Base-by-base conservation (phyloP, 768 basidiomycete species). In the Crepidotus variabilis region DNA sequence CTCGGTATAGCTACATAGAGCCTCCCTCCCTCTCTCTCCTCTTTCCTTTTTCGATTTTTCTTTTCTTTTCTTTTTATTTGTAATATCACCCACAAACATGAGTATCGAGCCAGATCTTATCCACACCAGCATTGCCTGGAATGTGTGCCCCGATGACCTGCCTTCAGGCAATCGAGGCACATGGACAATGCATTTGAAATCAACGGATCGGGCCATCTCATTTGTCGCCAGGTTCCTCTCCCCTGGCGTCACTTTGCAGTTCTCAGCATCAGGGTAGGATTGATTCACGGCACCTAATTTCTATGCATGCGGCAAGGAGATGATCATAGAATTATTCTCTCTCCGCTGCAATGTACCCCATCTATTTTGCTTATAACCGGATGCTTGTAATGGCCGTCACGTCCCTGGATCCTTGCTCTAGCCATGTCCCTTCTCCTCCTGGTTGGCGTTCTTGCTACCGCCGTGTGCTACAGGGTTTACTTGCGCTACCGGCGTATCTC, bases 401-500 rank as follows among this genome's bases (percentile, higher is more conserved):
- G 20, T 39, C 39, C 51, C 35, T n/a, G 50, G 28, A 51, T 20
- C 21, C 10, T 7, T 39, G 34, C 24, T 47, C 63, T 64, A 63
- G 46, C 51, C 39, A 34, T 60, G 48, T 20, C 57, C 10, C 45
- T 55, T 47, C 32, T 57, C 10, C 39, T 51, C 14, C 32, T 62
- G 51, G 22, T 56, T 47, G 50, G 39, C 23, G 10, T 60, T 1
- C 46, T 62, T 33, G 32, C 61, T 13, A 35, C 64, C 20, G 50
- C 50, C 10, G 45, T 59, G 24, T 45, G 65, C 10, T 75, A 69
- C 50, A 57, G 52, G 16, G 47, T 72, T 48, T 63, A 77, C 69
- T 63, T 61, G 56, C 56, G 65, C 67, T 51, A 63, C 66, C 59
- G 69, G 59, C 55, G 76, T 56, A 60, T 71, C 60, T 66, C 70